Base-by-base conservation (phyloP, 2,329 filamentous ascomycete genomes). In the Whalleya microplaca region DNA sequence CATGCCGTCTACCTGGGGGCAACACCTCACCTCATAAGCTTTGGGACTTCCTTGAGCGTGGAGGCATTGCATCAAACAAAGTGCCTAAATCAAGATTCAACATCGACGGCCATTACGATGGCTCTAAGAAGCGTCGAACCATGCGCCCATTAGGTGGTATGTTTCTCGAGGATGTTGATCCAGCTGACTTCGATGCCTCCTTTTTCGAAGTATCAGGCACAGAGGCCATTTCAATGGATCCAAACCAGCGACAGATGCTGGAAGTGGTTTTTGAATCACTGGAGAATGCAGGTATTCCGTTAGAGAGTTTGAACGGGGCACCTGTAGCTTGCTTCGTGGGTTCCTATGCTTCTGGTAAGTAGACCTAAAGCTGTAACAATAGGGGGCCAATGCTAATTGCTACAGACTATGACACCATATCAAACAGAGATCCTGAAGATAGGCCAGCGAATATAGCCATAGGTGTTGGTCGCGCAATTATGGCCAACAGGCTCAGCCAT, bases 401-500 rank as follows among this genome's bases (percentile, higher is more conserved):
- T 16, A 48, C 42, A n/a, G 66, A 66, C 48, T 71, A 68, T 27
- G 43, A 43, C 9, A 53, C 62, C 29, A 64, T 66, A 50, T 45
- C 61, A 9, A 50, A 44, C 27, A 41, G 63, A 23, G 68, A 71
- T 20, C 41, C 55, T 0, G 64, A 71, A 21, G 55, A 59, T 12
- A 41, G 65, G 0, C 57, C 62, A 41, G 44, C 14, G 58, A 63
- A 19, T 7, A 32, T 16, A 10, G 29, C 37, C 5, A 14, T 61
- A 0, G 72, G 72, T 1, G 58, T 55, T 2, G 66, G 59, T 21
- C 48, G 60, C 3, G 63, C 64, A 6, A 67, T 72, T 8, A 21
- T 74, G 2, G 61, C 66, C 2, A 74, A 75, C 54, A 59, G 73
- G 2, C 57, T 71, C 6, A 71, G 69, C 6, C 68, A 74, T 51